Evolutionary conservation across 225 moss, liverwort and hornwort genomes (phyloP).

Genomic region (Sphagnum contortum): DNA sequence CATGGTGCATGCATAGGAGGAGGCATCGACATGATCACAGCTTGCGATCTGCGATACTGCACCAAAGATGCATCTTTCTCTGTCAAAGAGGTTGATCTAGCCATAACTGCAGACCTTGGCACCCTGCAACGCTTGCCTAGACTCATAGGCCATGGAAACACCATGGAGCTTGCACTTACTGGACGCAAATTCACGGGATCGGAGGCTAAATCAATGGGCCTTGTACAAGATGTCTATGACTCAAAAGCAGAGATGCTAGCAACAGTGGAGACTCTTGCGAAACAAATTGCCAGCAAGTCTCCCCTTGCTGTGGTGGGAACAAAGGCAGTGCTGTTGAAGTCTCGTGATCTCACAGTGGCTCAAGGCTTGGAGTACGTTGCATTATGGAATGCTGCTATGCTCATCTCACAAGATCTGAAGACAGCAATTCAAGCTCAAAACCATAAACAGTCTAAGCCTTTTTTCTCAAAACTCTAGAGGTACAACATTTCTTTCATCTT

Average conservation of each 20-base stretch:
- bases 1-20: conserved; percentile 81
- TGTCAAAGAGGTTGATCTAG: conserved; percentile 84
- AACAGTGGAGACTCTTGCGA: conserved; percentile 42
- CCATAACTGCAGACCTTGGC: conserved; percentile 86
- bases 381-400: conserved; percentile 81
- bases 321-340: conserved; percentile 71
- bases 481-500: too few species aligned
- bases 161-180: conserved; percentile 93
- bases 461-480: conserved; percentile 47
- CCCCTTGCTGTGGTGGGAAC: conserved; percentile 85
- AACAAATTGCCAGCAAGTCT: conserved; percentile 68
- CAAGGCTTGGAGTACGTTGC: conserved; percentile 89
- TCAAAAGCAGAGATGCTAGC: conserved; percentile 42
- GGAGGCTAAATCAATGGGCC: conserved; percentile 62
- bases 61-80: conserved; percentile 70
- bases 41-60: conserved; percentile 72
- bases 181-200: conserved; percentile 60
- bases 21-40: conserved; percentile 72
- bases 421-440: conserved; percentile 52
- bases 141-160: conserved; percentile 55
- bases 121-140: conserved; percentile 76
- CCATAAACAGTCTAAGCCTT: conserved; percentile 59
- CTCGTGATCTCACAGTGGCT: conserved; percentile 64
- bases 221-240: conserved; percentile 50
- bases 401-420: conserved; percentile 48